Base-by-base conservation (phyloP, 495 filamentous ascomycete genomes). In the Penicillium tannophilum region DNA sequence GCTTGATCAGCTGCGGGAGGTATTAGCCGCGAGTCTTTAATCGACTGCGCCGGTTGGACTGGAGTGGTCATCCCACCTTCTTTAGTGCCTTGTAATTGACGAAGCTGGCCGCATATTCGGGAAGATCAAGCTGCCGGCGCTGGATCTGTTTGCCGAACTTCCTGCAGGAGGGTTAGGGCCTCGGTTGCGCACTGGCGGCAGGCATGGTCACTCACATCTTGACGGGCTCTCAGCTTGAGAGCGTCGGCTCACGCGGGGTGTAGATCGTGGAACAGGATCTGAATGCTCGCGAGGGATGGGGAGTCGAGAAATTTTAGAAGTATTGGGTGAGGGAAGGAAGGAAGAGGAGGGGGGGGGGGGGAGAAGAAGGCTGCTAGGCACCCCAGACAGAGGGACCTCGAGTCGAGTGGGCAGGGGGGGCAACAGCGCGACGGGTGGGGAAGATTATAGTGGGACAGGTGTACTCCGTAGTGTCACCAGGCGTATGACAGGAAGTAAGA, bases 131-230 rank as follows among this genome's bases (percentile, higher is more conserved):
- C 80, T 98, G 93, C 72, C 92, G 88, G 82, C 94, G 96, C 79
- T 97, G 95, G 62, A 98, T 94, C 66, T 97, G 89, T 82, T 98
- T 98, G 72, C 94, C 94, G 80, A 98, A 98, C 85, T 98, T 98
- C 94, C 94, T 98, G 58, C 63, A 55, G 31, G 35, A 20, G 28
- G 35, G 42, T 56, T 47, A 58, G 56, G 52, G 36, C 41, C 14
- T 23, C n/a, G 41, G 7, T 54, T 19, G 14, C 33, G 30, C 46
- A 33, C 43, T 17, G 8, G 26, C 30, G 16, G 23, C 24, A 3
- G 16, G 6, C 4, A 17, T 7, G 11, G 12, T n/a, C 17, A 68
- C 72, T 60, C 66, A 76, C 74, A 76, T 76, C 43, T 68, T 75
- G 59, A 56, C 55, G 58, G 52, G 54, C 54, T 56, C 61, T 62